These are phyloP conservation scores for Stromatinia cepivora DNA, from an alignment of 2,329 filamentous ascomycete genomes.

Conservation along the genomic window DNA sequence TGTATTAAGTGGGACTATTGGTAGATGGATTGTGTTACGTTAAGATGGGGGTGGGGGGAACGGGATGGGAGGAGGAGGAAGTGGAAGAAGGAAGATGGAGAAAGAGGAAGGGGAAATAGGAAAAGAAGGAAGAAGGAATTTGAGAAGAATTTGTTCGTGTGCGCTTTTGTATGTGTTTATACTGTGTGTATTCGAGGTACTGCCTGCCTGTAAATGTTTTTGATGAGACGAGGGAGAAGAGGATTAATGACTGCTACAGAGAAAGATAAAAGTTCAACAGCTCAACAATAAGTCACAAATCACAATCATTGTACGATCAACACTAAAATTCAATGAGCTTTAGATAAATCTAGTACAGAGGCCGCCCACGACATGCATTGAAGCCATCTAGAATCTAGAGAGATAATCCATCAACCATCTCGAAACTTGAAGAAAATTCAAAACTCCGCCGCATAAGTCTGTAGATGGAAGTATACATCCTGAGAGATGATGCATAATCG, in stretches of 20 bases:
- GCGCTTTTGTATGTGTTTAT: not conserved
- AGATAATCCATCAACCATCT: not conserved
- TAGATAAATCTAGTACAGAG: not conserved
- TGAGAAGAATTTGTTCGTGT: not conserved
- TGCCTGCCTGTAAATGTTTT: no score
- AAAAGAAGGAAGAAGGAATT: no score
- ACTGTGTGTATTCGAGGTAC: no score
- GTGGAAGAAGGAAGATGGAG: not conserved
- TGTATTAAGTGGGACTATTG: no score
- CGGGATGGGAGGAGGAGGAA: not conserved
- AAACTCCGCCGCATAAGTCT: slow-evolving; percentile 1
- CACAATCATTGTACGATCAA: not conserved
- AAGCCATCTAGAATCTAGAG: not conserved
- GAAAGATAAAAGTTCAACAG: not conserved
- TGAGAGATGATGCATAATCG: not conserved
- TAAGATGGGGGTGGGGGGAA: not conserved
- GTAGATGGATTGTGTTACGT: not conserved
- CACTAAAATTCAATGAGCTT: not conserved
- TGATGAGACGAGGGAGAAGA: not conserved
- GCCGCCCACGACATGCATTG: not conserved
- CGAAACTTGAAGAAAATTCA: not conserved
- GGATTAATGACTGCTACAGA: not conserved
- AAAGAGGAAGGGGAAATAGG: no score
- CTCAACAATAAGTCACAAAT: not conserved
- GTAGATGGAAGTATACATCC: not conserved